Evolutionary conservation across 73 alveolate species (phyloP).

Genomic region (Paramecium tetraurelia): DNA sequence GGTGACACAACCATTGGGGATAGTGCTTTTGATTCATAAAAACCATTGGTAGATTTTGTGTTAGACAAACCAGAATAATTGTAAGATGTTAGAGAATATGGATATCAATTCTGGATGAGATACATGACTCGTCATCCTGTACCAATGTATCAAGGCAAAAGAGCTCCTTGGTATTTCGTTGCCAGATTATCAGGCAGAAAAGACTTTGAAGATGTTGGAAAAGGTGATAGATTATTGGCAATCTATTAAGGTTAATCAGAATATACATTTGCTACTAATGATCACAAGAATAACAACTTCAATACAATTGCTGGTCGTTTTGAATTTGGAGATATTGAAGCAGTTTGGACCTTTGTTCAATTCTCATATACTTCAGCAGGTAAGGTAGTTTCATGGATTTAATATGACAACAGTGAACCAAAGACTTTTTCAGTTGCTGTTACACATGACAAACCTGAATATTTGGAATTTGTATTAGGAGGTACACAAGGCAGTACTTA

Average conservation of each 20-base stretch:
- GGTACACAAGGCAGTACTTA: neutral
- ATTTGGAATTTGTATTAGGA: neutral
- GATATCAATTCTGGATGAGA: conserved; percentile 46
- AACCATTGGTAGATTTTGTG: neutral
- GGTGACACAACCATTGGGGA: neutral
- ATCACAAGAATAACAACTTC: neutral
- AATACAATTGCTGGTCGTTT: neutral
- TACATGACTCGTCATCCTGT: conserved; percentile 30
- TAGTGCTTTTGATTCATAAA: neutral
- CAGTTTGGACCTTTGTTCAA: neutral
- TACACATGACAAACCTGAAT: conserved; percentile 3
- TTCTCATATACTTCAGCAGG: neutral
- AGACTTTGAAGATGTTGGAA: neutral
- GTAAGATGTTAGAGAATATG: conserved; percentile 46
- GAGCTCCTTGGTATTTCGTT: conserved; percentile 21
- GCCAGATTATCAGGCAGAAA: neutral
- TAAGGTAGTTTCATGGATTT: neutral
- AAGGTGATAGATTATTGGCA: conserved; percentile 37
- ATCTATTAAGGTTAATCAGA: neutral
- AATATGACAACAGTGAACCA: neutral
- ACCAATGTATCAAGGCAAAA: conserved; percentile 24
- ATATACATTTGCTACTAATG: conserved; percentile 3
- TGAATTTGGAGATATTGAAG: conserved; percentile 41
- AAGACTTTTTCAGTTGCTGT: neutral
- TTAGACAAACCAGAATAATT: conserved; percentile 19